Base-by-base conservation (phyloP, 2,329 filamentous ascomycete species). In the Zymoseptoria brevis region DNA sequence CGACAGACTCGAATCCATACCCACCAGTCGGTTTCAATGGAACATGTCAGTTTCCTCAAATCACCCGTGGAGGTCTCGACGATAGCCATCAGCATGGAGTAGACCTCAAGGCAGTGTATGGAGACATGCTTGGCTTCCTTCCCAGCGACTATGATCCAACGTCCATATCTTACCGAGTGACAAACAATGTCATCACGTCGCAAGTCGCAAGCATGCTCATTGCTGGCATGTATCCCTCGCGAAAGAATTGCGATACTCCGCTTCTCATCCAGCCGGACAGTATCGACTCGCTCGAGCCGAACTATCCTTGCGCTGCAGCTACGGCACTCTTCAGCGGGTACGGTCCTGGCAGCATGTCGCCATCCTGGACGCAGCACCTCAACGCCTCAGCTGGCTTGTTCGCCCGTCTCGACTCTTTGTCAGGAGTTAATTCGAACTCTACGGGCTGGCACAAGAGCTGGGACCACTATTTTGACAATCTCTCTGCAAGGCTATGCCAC, bases 391-490 rank as follows among this genome's bases (percentile, higher is more conserved):
- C 73, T 2, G 64, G 74, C 0, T 75, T 94, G 0, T 89, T 83
- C 69, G 68, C 72, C 5, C 73, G 72, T 0, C 81, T 94, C 0
- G 89, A 94, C 67, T 71, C 75, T 50, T 80, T 93, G 52, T 89
- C 87, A 0, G 87, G 87, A 29, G 81, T 94, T 0, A 70, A 80
- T 0, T 62, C 77, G 0, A 73, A 73, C 35, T 81, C 85, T 60
- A 68, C 70, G 0, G 86, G 79, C 3, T 94, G 89, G 77, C 88
- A 93, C 68, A 79, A 74, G 49, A 86, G 81, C 56, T 86, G 88
- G 67, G 90, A 94, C 69, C 89, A 91, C 73, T 94, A 94, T 75
- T 94, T 86, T 67, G 90, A 94, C 71, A 94, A 91, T 68, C 80
- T 94, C 1, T 90, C 88, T 0, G 86, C 89, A 0, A 81, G 89